These are phyloP conservation scores for Solanum rostratum DNA, from an alignment of 257 asterid genomes.

Conservation along the genomic window DNA sequence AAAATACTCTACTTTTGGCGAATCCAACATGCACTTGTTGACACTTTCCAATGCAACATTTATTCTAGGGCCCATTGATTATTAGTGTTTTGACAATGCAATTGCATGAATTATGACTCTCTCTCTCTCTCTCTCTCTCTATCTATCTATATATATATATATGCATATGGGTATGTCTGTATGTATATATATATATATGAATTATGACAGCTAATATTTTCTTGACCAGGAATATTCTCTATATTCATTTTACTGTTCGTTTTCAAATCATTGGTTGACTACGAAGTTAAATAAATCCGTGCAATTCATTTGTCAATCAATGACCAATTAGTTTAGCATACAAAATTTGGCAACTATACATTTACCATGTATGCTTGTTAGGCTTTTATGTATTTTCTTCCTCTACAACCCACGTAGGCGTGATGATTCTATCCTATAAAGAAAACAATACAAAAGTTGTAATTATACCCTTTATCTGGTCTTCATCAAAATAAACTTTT, in stretches of 20 bases:
- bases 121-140: too few species aligned
- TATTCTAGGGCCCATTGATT: too few species aligned
- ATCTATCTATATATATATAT: too few species aligned
- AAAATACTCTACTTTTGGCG: too few species aligned
- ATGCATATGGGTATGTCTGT: too few species aligned
- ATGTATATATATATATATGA: not conserved
- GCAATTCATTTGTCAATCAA: not conserved
- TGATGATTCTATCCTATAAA: not conserved
- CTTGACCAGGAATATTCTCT: conserved; percentile 13
- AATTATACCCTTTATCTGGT: not conserved
- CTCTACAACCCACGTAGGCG: not conserved
- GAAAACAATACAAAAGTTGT: not conserved
- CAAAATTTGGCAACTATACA: not conserved
- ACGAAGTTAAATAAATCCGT: not conserved
- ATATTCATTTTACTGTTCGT: not conserved
- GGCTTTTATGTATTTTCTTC: not conserved
- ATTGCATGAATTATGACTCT: not conserved
- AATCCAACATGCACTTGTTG: too few species aligned
- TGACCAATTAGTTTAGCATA: not conserved
- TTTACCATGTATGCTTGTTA: not conserved
- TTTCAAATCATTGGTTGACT: not conserved
- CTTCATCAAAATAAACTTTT: not conserved
- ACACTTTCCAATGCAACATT: too few species aligned
- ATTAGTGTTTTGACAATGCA: not conserved
- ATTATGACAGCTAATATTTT: conserved; percentile 17